Conservation (phyloP, 2,329 filamentous ascomycete species). For the Pleoardoris graminearum region DNA sequence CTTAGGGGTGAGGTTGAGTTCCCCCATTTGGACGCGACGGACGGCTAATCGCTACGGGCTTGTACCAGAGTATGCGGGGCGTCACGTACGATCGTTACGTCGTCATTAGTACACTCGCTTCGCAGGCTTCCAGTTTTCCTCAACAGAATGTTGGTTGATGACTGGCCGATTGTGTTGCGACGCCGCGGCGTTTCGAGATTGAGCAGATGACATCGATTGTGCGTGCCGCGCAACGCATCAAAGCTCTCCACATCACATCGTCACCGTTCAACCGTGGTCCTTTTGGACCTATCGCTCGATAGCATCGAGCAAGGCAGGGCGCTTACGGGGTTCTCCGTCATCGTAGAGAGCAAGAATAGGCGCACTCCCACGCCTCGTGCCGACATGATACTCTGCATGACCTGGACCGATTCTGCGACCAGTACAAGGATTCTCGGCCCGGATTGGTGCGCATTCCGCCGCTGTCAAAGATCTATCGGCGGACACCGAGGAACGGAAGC, state of each 20-base stretch:
- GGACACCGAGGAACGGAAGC: slow-evolving; percentile 20
- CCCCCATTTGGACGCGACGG: neutral
- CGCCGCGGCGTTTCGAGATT: slow-evolving; percentile 13
- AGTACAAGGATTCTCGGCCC: slow-evolving; percentile 14
- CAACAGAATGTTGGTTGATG: too few species aligned
- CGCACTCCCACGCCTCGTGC: slow-evolving; percentile 7
- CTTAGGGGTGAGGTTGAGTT: slow-evolving; percentile 1
- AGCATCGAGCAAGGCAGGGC: slow-evolving; percentile 15
- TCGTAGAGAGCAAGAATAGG: slow-evolving; percentile 13
- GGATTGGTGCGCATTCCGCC: slow-evolving; percentile 18
- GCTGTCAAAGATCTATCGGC: slow-evolving; percentile 14
- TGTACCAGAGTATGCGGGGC: slow-evolving; percentile 9
- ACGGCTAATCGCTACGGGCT: neutral
- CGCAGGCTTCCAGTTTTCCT: neutral
- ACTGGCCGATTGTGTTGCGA: slow-evolving; percentile 7
- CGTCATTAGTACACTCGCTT: neutral
- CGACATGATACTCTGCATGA: slow-evolving; percentile 7
- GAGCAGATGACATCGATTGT: slow-evolving; percentile 8
- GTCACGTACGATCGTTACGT: neutral
- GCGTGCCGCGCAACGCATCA: slow-evolving; percentile 6
- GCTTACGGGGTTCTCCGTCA: slow-evolving; percentile 15
- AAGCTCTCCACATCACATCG: slow-evolving; percentile 12
- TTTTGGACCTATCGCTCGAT: slow-evolving; percentile 10
- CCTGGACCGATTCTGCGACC: slow-evolving; percentile 29
- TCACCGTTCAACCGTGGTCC: slow-evolving; percentile 8